Evolutionary conservation across 2,329 filamentous ascomycete species (phyloP).

Genomic region (Claviceps humidiphila): DNA sequence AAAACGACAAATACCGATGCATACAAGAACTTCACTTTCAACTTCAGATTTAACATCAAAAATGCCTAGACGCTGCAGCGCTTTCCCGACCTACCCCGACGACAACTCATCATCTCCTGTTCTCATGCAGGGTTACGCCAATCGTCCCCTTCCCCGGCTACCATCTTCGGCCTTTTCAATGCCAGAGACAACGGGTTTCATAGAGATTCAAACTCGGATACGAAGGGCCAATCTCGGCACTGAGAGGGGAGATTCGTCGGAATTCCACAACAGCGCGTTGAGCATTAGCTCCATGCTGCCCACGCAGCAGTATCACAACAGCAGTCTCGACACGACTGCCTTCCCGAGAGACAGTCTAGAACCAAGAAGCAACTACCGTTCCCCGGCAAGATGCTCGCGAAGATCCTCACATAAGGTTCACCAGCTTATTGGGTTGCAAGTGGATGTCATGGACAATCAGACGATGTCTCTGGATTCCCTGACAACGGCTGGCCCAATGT

Average conservation of each 20-base stretch:
- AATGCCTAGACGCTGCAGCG: not conserved
- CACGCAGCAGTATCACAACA: not conserved
- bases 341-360: not conserved
- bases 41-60: not conserved
- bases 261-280: not conserved
- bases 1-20: not conserved
- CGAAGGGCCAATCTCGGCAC: not conserved
- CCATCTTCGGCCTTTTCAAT: constrained; percentile 3
- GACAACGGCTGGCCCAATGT: constrained; percentile 3
- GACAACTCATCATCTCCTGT: constrained; percentile 4
- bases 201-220: not conserved
- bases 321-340: not conserved
- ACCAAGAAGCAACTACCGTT: not conserved
- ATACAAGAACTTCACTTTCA: not conserved
- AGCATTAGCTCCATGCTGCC: not conserved
- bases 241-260: not conserved
- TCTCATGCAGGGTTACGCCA: constrained; percentile 8
- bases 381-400: constrained; percentile 2
- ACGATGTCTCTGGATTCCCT: not conserved
- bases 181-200: not conserved
- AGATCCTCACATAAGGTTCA: constrained; percentile 26
- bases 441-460: constrained; percentile 15
- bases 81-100: not conserved
- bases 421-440: constrained; percentile 27
- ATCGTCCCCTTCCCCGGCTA: constrained; percentile 11